Conservation (phyloP, 139 green algal species). For the Coccomyxa sp. region DNA sequence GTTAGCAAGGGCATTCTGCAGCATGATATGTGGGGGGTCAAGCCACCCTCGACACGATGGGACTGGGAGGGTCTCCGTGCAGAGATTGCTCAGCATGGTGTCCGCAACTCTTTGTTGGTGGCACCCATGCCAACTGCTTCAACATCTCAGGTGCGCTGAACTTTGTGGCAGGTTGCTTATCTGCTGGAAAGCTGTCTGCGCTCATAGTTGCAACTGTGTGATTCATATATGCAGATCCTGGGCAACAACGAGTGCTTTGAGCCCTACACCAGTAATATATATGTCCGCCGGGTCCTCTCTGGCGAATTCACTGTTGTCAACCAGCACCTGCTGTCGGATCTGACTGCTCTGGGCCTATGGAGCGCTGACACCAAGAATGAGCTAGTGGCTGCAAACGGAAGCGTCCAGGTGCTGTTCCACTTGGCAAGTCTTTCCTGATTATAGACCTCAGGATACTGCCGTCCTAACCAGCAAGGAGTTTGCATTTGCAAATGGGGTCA, state of each 20-base stretch:
- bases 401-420: conserved; percentile 41
- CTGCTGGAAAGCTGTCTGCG: neutral
- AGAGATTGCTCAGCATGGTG: conserved; percentile 73
- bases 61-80: conserved; percentile 82
- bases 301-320: conserved; percentile 95
- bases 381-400: conserved; percentile 83
- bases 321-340: conserved; percentile 95
- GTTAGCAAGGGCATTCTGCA: conserved; percentile 83
- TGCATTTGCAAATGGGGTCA: neutral
- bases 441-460: neutral
- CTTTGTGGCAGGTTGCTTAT: neutral
- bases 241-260: conserved; percentile 99
- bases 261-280: conserved; percentile 99
- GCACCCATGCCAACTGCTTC: conserved; percentile 97
- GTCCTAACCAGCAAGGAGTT: neutral
- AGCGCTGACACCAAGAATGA: conserved; percentile 91
- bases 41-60: conserved; percentile 54
- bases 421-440: neutral
- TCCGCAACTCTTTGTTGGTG: conserved; percentile 97
- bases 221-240: conserved; percentile 56
- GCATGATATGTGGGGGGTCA: conserved; percentile 96
- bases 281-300: conserved; percentile 92
- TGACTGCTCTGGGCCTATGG: conserved; percentile 89
- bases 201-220: neutral
- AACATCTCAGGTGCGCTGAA: conserved; percentile 71